Conservation (phyloP, 345 rosid species). For the Dipteronia sinensis region DNA sequence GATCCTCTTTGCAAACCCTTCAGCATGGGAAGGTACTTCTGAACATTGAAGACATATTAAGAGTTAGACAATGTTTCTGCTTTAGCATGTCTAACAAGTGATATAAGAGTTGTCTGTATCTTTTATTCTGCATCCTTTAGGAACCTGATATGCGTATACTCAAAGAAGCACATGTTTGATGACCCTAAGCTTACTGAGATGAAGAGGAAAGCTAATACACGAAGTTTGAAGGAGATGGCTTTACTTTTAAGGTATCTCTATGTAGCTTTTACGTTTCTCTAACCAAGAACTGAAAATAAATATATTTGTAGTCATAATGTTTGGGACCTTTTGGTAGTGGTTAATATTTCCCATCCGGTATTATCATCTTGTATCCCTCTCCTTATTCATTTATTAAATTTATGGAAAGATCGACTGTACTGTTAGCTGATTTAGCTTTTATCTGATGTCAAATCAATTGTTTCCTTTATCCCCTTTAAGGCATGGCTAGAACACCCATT, state of each 20-base stretch:
- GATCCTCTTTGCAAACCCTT: constrained; percentile 99
- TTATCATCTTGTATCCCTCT: neutral
- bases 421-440: neutral
- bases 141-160: constrained; percentile 95
- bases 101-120: constrained; percentile 23
- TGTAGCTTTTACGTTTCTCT: neutral
- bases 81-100: constrained; percentile 28
- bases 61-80: constrained; percentile 27
- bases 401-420: neutral
- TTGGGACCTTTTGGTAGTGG: neutral
- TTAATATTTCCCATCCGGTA: neutral
- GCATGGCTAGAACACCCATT: neutral
- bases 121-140: constrained; percentile 38
- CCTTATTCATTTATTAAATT: neutral
- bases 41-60: constrained; percentile 10
- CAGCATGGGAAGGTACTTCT: constrained; percentile 92
- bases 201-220: constrained; percentile 87
- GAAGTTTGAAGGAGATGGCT: constrained; percentile 98
- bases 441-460: neutral
- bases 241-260: constrained; percentile 72
- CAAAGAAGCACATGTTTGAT: constrained; percentile 93
- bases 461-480: neutral
- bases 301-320: neutral
- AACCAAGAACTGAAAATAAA: neutral
- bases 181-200: constrained; percentile 82